phyloP scores from a whole-genome alignment of 768 basidiomycete genomes.

The Boletus tylopilopsis region DNA sequence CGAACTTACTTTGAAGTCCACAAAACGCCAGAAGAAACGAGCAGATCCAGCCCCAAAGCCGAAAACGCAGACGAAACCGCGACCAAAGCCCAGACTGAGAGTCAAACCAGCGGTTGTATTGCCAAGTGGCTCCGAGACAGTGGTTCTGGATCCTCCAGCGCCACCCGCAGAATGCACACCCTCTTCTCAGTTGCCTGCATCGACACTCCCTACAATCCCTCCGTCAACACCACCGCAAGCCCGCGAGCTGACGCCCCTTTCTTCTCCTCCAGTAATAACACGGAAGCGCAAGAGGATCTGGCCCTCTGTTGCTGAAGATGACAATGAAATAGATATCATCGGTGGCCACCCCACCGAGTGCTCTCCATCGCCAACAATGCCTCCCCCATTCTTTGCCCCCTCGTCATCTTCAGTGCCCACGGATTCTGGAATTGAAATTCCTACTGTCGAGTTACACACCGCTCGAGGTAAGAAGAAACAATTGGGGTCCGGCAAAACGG shows the following conservation, averaged over 20 bases:
- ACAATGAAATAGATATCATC: constrained; percentile 15
- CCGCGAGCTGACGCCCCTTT: constrained; percentile 21
- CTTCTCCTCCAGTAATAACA: constrained; percentile 20
- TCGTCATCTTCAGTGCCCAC: constrained; percentile 37
- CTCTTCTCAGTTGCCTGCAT: constrained; percentile 34
- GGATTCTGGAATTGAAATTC: constrained; percentile 29
- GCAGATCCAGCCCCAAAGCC: constrained; percentile 25
- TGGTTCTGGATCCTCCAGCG: constrained; percentile 23
- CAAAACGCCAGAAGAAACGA: constrained; percentile 31
- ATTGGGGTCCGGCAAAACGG: constrained; percentile 15
- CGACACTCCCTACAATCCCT: constrained; percentile 27
- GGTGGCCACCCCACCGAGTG: neutral
- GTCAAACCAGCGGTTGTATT: constrained; percentile 10
- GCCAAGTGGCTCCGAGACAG: constrained; percentile 16
- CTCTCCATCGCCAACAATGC: constrained; percentile 21
- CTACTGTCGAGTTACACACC: neutral
- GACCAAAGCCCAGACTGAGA: constrained; percentile 25
- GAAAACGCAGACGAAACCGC: constrained; percentile 23
- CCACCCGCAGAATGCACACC: constrained; percentile 27
- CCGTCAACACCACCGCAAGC: constrained; percentile 22
- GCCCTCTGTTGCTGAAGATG: constrained; percentile 5
- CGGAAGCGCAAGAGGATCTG: constrained; percentile 27
- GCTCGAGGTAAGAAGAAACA: constrained; percentile 14
- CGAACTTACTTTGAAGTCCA: constrained; percentile 31
- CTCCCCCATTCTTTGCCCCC: constrained; percentile 45